Conservation (phyloP, 768 basidiomycete genomes). For the Termitomyces sp. region DNA sequence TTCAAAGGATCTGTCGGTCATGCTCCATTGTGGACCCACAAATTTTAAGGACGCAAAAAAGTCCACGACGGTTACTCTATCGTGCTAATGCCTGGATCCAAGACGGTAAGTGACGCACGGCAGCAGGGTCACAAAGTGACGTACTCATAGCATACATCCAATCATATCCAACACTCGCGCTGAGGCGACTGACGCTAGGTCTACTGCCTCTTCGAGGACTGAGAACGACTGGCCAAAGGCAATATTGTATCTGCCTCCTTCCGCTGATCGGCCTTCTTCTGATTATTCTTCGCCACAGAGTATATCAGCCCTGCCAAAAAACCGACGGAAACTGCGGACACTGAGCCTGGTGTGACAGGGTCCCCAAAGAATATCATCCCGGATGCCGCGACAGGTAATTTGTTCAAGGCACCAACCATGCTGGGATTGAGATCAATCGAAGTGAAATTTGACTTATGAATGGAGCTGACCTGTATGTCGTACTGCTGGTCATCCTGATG, state of each 20-base stretch:
- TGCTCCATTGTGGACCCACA: not conserved
- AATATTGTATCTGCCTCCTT: constrained; percentile 43
- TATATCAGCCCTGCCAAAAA: constrained; percentile 92
- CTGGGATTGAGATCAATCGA: constrained; percentile 32
- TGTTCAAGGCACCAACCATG: constrained; percentile 98
- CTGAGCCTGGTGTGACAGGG: constrained; percentile 79
- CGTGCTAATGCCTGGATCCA: not conserved
- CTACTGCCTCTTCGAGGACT: not conserved
- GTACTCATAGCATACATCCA: no score
- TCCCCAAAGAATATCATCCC: constrained; percentile 98
- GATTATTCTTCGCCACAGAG: constrained; percentile 92
- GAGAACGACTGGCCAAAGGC: constrained; percentile 46
- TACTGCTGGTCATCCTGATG: constrained; percentile 91
- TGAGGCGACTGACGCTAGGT: no score
- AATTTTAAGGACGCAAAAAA: not conserved
- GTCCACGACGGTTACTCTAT: not conserved
- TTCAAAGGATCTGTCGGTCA: not conserved
- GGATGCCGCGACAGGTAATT: constrained; percentile 97
- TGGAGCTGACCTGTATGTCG: constrained; percentile 83
- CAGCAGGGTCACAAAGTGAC: not conserved
- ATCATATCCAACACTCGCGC: not conserved
- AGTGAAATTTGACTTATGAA: not conserved
- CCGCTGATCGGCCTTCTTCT: constrained; percentile 71
- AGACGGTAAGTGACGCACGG: not conserved
- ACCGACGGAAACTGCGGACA: constrained; percentile 82